Evolutionary conservation across 345 rosid genomes (phyloP), one percentile per base, ranked within the genome.

Genomic region (Eutrema japonicum): DNA sequence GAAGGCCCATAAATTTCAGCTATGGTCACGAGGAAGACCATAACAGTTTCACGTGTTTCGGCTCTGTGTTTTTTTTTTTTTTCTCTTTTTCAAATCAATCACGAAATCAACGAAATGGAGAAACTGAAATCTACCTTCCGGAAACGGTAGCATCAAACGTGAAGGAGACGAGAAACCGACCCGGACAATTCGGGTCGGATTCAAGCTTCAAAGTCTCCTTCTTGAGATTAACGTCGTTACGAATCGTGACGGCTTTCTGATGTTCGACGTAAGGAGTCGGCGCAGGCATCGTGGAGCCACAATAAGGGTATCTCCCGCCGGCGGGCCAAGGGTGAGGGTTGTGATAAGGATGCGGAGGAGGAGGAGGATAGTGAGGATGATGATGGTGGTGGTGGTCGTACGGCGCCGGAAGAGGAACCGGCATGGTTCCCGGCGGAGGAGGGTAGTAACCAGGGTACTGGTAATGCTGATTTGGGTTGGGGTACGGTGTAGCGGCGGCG

Each of bases 401-500:
- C 10, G 90, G 89, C 7, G 90, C 32, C 26, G 66, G 66, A 2
- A 62, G 77, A 14, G 86, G 94, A 47, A 78, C 73, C 18, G 83
- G 84, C 83, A 84, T 84, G 27, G 79, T 68, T 29, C 83, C 79
- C 2, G 89, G 78, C 1, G 85, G 89, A 35, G 88, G 83, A 41
- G 79, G 84, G 57, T 86, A 85, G 81, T 86, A 87, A 0, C 83
- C 89, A 8, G 87, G 89, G 78, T 88, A 83, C 78, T 86, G 97
- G 57, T 89, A 85, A 54, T 75, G 78, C 65, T 80, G 88, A 57
- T 82, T 85, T 11, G 80, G 80, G 74, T 80, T 85, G 54, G 85
- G 96, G 69, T 84, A 92, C 6, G 99, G 96, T 14, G 96, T 88
- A 30, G 93, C 97, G 2, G 97, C 96, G 0, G 99, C 89, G 74